Evolutionary conservation across 257 asterid genomes (phyloP).

Genomic region (Solanum chmielewskii): DNA sequence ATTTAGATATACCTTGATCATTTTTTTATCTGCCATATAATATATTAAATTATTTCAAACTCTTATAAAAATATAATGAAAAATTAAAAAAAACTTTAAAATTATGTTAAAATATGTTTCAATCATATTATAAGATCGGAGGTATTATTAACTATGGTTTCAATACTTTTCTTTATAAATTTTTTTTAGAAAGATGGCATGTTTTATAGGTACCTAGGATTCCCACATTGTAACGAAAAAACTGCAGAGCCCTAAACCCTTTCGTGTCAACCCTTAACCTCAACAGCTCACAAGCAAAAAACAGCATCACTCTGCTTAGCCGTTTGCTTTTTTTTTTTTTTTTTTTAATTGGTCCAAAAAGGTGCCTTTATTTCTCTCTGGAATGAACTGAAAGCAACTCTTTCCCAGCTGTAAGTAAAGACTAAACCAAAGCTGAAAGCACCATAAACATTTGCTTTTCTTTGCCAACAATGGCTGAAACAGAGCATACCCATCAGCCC

Average conservation of each 20-base stretch:
- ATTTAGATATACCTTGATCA: rapidly evolving
- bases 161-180: too few species aligned
- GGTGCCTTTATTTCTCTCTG: neutral
- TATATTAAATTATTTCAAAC: too few species aligned
- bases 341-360: neutral
- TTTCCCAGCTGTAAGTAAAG: neutral
- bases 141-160: too few species aligned
- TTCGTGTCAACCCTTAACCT: slow-evolving; percentile 8
- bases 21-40: rapidly evolving
- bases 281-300: neutral
- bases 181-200: neutral
- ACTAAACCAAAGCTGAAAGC: neutral
- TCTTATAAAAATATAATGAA: too few species aligned
- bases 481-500: slow-evolving; percentile 15
- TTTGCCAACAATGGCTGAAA: slow-evolving; percentile 40
- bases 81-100: too few species aligned
- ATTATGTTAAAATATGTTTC: too few species aligned
- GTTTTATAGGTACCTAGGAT: slow-evolving; percentile 4
- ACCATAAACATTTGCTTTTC: neutral
- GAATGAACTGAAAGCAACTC: slow-evolving; percentile 9
- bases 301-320: neutral
- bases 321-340: neutral
- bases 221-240: neutral
- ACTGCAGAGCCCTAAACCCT: neutral
- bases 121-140: too few species aligned